Percentiles rank a stretch among this genome's conserved stretches.
These are phyloP conservation scores for Trichoderma lentiforme DNA, from an alignment of 2,329 filamentous ascomycete species.

Conservation along the genomic window DNA sequence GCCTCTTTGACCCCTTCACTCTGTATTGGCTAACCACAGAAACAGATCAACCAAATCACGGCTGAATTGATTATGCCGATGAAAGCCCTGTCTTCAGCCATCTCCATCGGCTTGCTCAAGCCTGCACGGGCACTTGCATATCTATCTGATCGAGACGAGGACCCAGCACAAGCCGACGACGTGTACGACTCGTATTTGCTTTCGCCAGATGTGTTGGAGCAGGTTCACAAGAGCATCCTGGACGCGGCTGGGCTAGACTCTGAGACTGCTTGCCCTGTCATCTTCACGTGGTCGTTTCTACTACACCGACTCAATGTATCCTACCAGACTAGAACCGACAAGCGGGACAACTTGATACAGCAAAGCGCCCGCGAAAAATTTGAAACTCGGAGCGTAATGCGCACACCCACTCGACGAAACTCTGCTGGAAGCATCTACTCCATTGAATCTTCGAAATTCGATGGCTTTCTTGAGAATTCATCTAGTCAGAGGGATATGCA, in stretches of 20 bases:
- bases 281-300: conserved; percentile 79
- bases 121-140: conserved; percentile 52
- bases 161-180: conserved; percentile 34
- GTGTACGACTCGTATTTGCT: conserved; percentile 60
- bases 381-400: conserved; percentile 43
- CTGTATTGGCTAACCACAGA: conserved; percentile 22
- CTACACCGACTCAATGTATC: conserved; percentile 65
- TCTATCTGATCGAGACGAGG: conserved; percentile 38
- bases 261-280: conserved; percentile 66
- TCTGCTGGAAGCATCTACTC: conserved; percentile 61
- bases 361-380: conserved; percentile 58
- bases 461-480: conserved; percentile 52
- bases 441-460: conserved; percentile 58
- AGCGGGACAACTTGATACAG: conserved; percentile 55
- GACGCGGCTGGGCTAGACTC: conserved; percentile 54
- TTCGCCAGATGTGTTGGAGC: conserved; percentile 65
- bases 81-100: conserved; percentile 65
- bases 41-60: conserved; percentile 39
- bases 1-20: neutral
- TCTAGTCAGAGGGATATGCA: conserved; percentile 51
- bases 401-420: conserved; percentile 47
- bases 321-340: conserved; percentile 60
- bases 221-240: conserved; percentile 69
- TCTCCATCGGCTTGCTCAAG: conserved; percentile 71
- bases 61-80: conserved; percentile 58